Evolutionary conservation across 2,329 filamentous ascomycete genomes (phyloP), one percentile per base, ranked within the genome.

Genomic region (Epichloe bromicola): DNA sequence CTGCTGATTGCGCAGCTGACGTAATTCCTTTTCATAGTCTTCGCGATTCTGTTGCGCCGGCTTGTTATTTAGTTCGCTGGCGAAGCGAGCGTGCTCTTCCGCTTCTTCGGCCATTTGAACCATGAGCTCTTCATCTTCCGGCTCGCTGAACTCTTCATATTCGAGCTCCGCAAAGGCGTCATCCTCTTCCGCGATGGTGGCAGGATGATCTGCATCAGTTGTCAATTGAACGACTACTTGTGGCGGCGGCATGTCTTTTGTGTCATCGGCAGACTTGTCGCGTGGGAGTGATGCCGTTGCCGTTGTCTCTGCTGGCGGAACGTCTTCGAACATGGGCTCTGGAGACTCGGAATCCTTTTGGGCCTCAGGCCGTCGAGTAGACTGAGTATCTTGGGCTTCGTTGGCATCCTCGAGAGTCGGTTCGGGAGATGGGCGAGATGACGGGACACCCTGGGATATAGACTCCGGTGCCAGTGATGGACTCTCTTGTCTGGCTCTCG

Each of bases 51-150:
- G 80, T 4, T 73, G 70, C 17, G 80, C 75, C 0, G 84, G 76
- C 56, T 85, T 85, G 61, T 86, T 79, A 65, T 94, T 95, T 11
- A 98, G 75, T 45, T 86, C 82, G 56, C 86, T 90, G 2, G 90
- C 88, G 62, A 98, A 98, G 5, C 91, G 83, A 4, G 87, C 89
- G 62, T 98, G 91, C 60, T 96, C 93, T 68, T 95, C 88, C 1
- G 86, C 88, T 73, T 98, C 94, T 26, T 85, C 80, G 0, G 88
- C 90, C 59, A 98, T 81, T 58, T 91, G 88, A 6, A 79, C 80
- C 51, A 97, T 77, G 6, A 98, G 75, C 58, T 95, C 89, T 62
- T 90, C 90, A 55, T 97, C 91, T 66, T 95, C 93, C 0, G 88
- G 86, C 56, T 97, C 91, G 36, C 86, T 93, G 59, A 85, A 83